Conservation (phyloP, 176 grass and related monocot genomes). For the Zizania latifolia region DNA sequence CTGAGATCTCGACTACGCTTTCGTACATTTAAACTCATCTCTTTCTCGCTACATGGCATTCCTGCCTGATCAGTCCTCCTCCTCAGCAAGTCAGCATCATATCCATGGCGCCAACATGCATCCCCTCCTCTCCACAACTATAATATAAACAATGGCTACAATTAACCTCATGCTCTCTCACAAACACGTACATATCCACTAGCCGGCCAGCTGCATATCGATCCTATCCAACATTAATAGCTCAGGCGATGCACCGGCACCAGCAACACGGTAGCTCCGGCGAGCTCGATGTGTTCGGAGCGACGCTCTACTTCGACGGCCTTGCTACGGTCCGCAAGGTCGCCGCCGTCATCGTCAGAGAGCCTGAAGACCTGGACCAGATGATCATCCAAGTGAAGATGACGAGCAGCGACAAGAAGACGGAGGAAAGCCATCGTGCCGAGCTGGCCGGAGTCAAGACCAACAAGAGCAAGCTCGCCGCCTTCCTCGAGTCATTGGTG, state of each 20-base stretch:
- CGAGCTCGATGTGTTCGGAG: conserved; percentile 52
- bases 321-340: neutral
- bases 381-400: neutral
- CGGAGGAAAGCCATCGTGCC: neutral
- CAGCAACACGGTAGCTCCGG: conserved; percentile 22
- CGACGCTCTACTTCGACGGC: conserved; percentile 38
- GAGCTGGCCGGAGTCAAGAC: neutral
- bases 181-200: neutral
- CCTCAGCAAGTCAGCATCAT: too few species aligned
- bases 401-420: neutral
- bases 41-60: conserved; percentile 24
- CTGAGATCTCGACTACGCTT: conserved; percentile 5
- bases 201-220: neutral
- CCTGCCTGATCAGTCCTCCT: neutral
- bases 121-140: neutral
- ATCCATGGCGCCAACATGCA: too few species aligned
- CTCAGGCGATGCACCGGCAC: neutral
- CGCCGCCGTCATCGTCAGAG: neutral
- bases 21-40: conserved; percentile 19
- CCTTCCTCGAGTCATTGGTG: neutral
- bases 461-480: conserved; percentile 12
- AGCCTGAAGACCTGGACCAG: neutral
- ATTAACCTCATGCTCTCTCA: neutral
- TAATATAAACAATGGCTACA: too few species aligned
- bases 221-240: neutral